These are phyloP conservation scores for Pneumocystis oryctolagi DNA, from an alignment of 1,139 yeast genomes.

Conservation along the genomic window DNA sequence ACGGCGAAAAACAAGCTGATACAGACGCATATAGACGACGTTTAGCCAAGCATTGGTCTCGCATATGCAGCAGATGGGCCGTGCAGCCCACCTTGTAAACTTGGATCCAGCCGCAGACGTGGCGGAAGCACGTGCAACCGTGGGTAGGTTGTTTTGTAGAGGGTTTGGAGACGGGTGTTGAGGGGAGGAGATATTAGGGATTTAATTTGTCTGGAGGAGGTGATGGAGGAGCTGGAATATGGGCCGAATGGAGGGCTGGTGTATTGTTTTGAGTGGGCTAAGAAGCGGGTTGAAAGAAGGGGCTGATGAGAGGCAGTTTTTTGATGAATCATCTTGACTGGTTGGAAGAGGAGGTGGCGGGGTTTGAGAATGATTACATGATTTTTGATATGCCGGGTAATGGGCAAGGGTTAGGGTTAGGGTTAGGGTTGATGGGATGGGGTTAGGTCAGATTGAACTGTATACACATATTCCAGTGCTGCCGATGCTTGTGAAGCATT, in stretches of 20 bases:
- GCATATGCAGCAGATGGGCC: constrained; percentile 78
- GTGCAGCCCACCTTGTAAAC: constrained; percentile 87
- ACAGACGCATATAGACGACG: constrained; percentile 36
- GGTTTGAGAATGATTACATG: constrained; percentile 65
- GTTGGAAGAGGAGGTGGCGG: constrained; percentile 58
- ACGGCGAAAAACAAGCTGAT: background rate
- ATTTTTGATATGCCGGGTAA: constrained; percentile 89
- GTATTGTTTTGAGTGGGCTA: constrained; percentile 77
- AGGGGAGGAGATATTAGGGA: constrained; percentile 54
- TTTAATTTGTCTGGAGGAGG: constrained; percentile 70
- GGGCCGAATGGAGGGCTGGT: constrained; percentile 96
- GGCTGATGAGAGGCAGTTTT: constrained; percentile 20
- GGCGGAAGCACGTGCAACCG: constrained; percentile 74
- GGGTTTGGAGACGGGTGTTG: too few relatives aligned
- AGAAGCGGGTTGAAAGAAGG: constrained; percentile 9
- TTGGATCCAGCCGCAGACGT: constrained; percentile 98
- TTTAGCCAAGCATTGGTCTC: constrained; percentile 79
- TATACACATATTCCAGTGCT: constrained; percentile 89
- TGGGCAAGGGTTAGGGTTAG: background rate
- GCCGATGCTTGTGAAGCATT: constrained; percentile 74
- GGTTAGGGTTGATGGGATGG: background rate
- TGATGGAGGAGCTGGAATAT: constrained; percentile 63
- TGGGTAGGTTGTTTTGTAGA: too few relatives aligned
- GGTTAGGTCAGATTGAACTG: constrained; percentile 80
- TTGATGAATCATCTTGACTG: constrained; percentile 78